Conservation (phyloP, 164 flowering plant species). For the Macadamia tetraphylla region DNA sequence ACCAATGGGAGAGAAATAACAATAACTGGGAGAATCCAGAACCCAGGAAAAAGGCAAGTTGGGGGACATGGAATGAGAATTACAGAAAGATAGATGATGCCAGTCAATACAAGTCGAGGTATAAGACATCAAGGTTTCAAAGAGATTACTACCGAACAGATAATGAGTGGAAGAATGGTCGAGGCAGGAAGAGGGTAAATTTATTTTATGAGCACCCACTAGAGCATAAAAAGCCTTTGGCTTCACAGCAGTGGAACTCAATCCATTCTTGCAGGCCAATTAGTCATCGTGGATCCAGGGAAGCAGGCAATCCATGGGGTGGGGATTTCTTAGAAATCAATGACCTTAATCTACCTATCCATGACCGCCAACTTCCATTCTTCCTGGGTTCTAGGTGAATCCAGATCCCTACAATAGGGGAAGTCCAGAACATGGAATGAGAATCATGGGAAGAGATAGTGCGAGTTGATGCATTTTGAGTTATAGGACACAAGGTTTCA, state of each 20-base stretch:
- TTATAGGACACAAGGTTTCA: conserved; percentile 37
- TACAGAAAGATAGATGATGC: conserved; percentile 35
- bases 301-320: background rate
- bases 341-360: too few species aligned
- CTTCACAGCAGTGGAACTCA: conserved; percentile 20
- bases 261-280: conserved; percentile 13
- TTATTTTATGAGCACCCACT: conserved; percentile 19
- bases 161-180: conserved; percentile 24
- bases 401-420: conserved; percentile 4
- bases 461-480: conserved; percentile 20
- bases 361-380: too few species aligned
- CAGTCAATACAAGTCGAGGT: conserved; percentile 20
- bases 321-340: background rate
- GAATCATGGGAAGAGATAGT: conserved; percentile 29
- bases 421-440: conserved; percentile 23
- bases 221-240: conserved; percentile 12
- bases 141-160: conserved; percentile 21
- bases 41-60: conserved; percentile 7
- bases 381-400: background rate
- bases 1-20: conserved; percentile 14
- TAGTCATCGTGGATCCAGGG: background rate
- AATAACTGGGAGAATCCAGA: conserved; percentile 10
- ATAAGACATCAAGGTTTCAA: conserved; percentile 37
- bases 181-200: conserved; percentile 29
- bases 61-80: conserved; percentile 24